Conservation (phyloP, 2,329 filamentous ascomycete species). For the Emydomyces testavorans region DNA sequence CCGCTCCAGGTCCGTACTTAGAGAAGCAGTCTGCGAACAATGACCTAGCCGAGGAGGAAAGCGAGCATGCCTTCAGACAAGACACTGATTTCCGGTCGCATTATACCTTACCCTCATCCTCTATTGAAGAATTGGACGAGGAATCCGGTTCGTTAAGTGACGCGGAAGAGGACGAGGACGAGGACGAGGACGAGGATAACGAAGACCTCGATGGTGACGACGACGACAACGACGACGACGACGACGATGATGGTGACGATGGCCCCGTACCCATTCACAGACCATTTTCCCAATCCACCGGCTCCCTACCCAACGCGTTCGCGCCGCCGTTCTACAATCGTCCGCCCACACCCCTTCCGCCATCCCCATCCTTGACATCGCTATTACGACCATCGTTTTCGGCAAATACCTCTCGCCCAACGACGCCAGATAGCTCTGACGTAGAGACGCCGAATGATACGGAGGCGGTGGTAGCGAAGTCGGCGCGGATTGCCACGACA, state of each 20-base stretch:
- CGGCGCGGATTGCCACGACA: slow-evolving; percentile 47
- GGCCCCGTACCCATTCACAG: slow-evolving; percentile 26
- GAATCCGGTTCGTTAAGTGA: neutral
- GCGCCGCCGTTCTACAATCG: slow-evolving; percentile 91
- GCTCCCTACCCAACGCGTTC: slow-evolving; percentile 41
- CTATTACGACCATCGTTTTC: slow-evolving; percentile 63
- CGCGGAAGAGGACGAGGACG: slow-evolving; percentile 16
- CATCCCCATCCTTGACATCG: slow-evolving; percentile 83
- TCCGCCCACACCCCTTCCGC: slow-evolving; percentile 86
- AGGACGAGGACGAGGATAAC: slow-evolving; percentile 15
- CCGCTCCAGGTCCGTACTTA: neutral
- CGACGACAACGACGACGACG: slow-evolving; percentile 15
- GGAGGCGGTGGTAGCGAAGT: slow-evolving; percentile 49
- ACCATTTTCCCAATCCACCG: slow-evolving; percentile 32
- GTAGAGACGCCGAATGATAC: slow-evolving; percentile 58
- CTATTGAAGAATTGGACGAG: slow-evolving; percentile 7
- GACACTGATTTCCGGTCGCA: slow-evolving; percentile 38
- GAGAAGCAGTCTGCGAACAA: slow-evolving; percentile 5
- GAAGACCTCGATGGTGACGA: slow-evolving; percentile 16
- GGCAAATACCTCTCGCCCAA: slow-evolving; percentile 66
- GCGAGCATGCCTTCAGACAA: slow-evolving; percentile 18
- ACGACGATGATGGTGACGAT: slow-evolving; percentile 21
- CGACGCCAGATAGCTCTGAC: slow-evolving; percentile 83
- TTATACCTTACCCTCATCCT: slow-evolving; percentile 19
- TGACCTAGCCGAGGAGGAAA: neutral